Evolutionary conservation across 192 early-diverging fungal genomes (phyloP).

Genomic region (Coemansia sp.): DNA sequence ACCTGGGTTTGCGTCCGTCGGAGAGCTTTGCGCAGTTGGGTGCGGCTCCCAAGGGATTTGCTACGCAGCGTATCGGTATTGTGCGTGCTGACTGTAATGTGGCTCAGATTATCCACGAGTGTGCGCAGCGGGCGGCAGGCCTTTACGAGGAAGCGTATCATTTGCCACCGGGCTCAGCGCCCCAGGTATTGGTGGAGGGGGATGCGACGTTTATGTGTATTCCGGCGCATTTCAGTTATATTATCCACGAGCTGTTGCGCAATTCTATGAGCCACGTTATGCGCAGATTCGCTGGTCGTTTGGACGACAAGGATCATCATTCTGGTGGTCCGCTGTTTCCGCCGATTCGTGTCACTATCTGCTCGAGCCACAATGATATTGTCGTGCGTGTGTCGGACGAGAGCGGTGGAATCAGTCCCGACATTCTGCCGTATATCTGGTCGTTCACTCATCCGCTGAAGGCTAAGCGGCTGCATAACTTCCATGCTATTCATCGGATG

Average conservation of each 20-base stretch:
- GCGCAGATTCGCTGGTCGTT: slow-evolving; percentile 49
- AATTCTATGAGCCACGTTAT: slow-evolving; percentile 82
- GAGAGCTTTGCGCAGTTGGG: slow-evolving; percentile 51
- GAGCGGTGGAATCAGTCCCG: slow-evolving; percentile 81
- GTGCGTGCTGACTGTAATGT: slow-evolving; percentile 47
- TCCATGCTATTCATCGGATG: slow-evolving; percentile 76
- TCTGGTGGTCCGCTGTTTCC: slow-evolving; percentile 59
- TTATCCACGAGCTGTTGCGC: slow-evolving; percentile 88
- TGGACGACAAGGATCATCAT: neutral
- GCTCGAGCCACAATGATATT: slow-evolving; percentile 71
- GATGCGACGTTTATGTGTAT: slow-evolving; percentile 89
- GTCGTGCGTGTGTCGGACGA: slow-evolving; percentile 93
- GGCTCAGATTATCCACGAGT: slow-evolving; percentile 59
- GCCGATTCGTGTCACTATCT: slow-evolving; percentile 84
- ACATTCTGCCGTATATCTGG: slow-evolving; percentile 75
- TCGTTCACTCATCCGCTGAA: slow-evolving; percentile 73
- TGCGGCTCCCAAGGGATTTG: slow-evolving; percentile 56
- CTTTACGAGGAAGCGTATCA: slow-evolving; percentile 48
- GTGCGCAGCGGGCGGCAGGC: slow-evolving; percentile 43
- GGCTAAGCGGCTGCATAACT: slow-evolving; percentile 64
- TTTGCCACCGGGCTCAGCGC: slow-evolving; percentile 59
- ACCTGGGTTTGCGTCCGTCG: slow-evolving; percentile 21
- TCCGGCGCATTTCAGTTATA: slow-evolving; percentile 93
- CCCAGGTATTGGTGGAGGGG: slow-evolving; percentile 78
- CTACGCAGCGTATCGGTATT: slow-evolving; percentile 57